Evolutionary conservation across 75 land plant genomes (phyloP), one percentile per base, ranked within the genome.

Genomic region (Ceratopteris richardii): DNA sequence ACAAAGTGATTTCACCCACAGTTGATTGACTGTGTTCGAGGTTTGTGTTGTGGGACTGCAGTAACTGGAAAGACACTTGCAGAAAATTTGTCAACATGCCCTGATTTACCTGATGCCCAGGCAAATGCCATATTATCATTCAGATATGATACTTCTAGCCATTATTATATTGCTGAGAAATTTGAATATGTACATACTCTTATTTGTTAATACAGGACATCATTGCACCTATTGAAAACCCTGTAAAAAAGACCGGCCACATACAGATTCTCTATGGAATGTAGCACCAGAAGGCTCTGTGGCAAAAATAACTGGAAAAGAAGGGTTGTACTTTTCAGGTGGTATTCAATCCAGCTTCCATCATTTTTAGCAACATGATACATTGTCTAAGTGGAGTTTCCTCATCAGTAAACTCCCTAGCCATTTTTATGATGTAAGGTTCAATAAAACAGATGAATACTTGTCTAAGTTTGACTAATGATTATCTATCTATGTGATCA

Each of bases 261-360:
- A 57, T 95, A 36, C 99, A 95, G 56, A 86, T 84, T 26, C 59
- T 95, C 11, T 79, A 82, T 69, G 99, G 6, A 87, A 95, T 69
- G 68, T 95, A 25, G 99, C 99, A 24, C 99, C 97, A 29, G 80
- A 87, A 52, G 97, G 99, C 23, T 90, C 96, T 54, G 99, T 95
- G 7, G 99, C 99, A 9, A 95, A 95, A 60, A 95, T 95, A 44
- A 95, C 99, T 43, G 99, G 99, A 51, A 95, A 95, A 62, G 99
- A 95, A 61, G 99, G 99, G 13, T 53, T 94, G 33, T 86, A 79
- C 51, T 94, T 94, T 63, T 78, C 87, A 44, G 98, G 98, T 81
- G 23, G 37, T 33, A 33, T 33, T 33, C 9, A 9, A 33, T 33
- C 9, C 37, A 4, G 7, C 9, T 33, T 33, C 37, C 9, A 4